Evolutionary conservation across 345 rosid species (phyloP), one percentile per base, ranked within the genome.

Genomic region (Eucalyptus camaldulensis): DNA sequence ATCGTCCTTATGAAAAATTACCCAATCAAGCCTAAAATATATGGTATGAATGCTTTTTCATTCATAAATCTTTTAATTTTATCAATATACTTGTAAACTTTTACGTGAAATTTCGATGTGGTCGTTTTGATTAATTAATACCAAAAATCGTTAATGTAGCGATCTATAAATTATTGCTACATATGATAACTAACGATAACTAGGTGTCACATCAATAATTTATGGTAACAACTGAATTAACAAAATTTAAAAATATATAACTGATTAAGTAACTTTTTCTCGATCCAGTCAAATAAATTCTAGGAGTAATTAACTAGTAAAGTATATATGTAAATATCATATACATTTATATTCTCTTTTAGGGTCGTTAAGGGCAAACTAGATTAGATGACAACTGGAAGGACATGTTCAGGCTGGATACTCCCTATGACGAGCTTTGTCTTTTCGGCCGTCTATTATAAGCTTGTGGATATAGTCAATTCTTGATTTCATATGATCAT

Each of bases 71-170:
- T 69, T 69, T 31, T 3, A 2, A 69, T 4, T 14, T 31, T 16
- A 8, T 10, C 13, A 33, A 33, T 72, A 33, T 33, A 33, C 1
- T 27, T 2, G 2, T 17, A 19, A 72, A 37, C 0, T 3, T 72
- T 19, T 5, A 33, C 33, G 7, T 6, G 2, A 33, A 72, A 72
- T 72, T 72, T 10, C 2, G 4, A 72, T 72, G 22, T 10, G 6
- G 6, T 65, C 40, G 14, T 4, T 65, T n/a, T 4, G 19, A n/a
- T 4, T 31, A 7, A n/a, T 14, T n/a, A 14, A 0, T 1, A 0
- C 1, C 0, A 0, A n/a, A 14, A 65, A n/a, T 8, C 3, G 1
- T 4, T 14, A 3, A 72, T 0, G 4, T 37, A 0, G 3, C 2
- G 9, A 62, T 62, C 1, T n/a, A 62, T 8, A 13, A 62, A 62